Base-by-base conservation (phyloP, 805 yeast species). In the Saccharomyces paradoxus region DNA sequence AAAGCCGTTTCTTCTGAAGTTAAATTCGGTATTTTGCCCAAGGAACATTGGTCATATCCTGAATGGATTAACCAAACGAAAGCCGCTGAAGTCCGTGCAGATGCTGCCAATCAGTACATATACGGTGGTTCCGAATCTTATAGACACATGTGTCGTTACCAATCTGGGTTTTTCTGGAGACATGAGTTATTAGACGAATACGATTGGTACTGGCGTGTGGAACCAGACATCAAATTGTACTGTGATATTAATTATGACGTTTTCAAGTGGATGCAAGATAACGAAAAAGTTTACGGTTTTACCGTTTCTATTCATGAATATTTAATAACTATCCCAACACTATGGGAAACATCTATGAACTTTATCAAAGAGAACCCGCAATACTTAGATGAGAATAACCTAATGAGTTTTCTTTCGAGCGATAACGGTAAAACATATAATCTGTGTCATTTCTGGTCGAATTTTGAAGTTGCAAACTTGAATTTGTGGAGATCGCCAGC, bases 161-260 rank as follows among this genome's bases (percentile, higher is more conserved):
- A 87, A 70, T 81, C 90, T 17, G 96, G 96, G 0, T 86, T 85
- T 68, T 86, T 89, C 74, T 89, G 83, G 80, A 77, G 85, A 68
- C 89, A 87, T 66, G 81, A 79, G 51, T 71, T 83, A 50, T 65
- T 89, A 70, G 72, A 76, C 56, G 80, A 82, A 27, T 90, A 84
- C 77, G 87, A 85, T 64, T 89, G 86, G 80, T 89, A 88, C 77
- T 90, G 96, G 97, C 83, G 96, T 71, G 91, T 90, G 41, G 97
- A 90, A 72, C 96, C 96, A 13, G 85, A 81, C 61, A 81, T 84
- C 62, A 79, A 81, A 67, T 77, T 87, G 58, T 81, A 73, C 71
- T 89, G 96, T 74, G 89, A 88, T 67, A 75, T 90, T 55, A 82
- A 83, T 62, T 86, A 86, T 69, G 96, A 89, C 67, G 73, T 87